These are phyloP conservation scores for Xylaria sp. DNA, from an alignment of 2,329 filamentous ascomycete species.

Conservation along the genomic window DNA sequence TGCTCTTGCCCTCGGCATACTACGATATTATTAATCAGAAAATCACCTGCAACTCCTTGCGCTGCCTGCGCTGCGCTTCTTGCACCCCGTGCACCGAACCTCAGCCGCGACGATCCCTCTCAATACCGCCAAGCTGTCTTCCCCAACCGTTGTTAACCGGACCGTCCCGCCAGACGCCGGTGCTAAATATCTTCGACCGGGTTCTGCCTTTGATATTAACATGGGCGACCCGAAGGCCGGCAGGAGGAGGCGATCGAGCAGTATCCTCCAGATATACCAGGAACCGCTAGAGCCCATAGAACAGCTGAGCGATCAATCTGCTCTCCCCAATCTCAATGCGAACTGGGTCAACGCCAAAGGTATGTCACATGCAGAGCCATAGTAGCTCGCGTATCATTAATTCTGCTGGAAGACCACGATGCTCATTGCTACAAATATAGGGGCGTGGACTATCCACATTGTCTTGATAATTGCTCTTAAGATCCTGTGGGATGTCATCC, in stretches of 20 bases:
- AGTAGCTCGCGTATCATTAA: background rate
- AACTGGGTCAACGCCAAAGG: conserved; percentile 99
- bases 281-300: conserved; percentile 95
- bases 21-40: background rate
- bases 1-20: background rate
- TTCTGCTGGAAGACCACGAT: conserved; percentile 7
- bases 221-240: conserved; percentile 60
- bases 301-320: conserved; percentile 94
- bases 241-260: conserved; percentile 91
- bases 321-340: conserved; percentile 90
- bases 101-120: conserved; percentile 27
- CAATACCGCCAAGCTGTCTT: conserved; percentile 95
- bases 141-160: conserved; percentile 77
- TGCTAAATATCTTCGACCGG: conserved; percentile 61
- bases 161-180: conserved; percentile 88
- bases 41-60: background rate
- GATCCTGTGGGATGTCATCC: conserved; percentile 94
- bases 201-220: conserved; percentile 51
- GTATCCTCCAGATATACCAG: conserved; percentile 85
- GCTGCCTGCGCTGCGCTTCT: conserved; percentile 3
- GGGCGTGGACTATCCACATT: conserved; percentile 96
- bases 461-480: conserved; percentile 88
- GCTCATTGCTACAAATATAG: conserved; percentile 41
- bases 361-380: conserved; percentile 40
- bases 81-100: conserved; percentile 16